Conservation (phyloP, 1,284 basidiomycete genomes). For the Sphagnurus paluster region DNA sequence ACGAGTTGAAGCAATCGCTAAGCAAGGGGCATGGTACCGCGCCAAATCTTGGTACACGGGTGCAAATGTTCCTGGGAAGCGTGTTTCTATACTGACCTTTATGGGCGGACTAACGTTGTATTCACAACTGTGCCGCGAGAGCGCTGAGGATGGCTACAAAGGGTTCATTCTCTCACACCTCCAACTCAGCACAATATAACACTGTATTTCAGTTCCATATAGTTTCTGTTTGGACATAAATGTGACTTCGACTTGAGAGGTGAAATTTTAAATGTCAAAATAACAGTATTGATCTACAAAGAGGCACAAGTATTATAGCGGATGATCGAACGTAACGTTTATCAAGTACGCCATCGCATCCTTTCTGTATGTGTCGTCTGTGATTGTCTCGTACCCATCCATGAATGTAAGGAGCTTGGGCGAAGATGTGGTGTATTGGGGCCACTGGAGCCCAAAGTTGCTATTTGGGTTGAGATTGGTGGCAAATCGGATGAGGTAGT, state of each 20-base stretch:
- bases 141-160: conserved; percentile 22
- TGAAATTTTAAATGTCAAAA: too few relatives aligned
- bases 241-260: too few relatives aligned
- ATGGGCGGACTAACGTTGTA: conserved; percentile 23
- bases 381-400: conserved; percentile 39
- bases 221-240: too few relatives aligned
- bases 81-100: conserved; percentile 23
- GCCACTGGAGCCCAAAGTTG: conserved; percentile 41
- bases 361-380: too few relatives aligned
- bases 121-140: conserved; percentile 15
- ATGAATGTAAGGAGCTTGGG: conserved; percentile 45
- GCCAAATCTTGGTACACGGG: conserved; percentile 27
- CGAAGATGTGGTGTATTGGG: conserved; percentile 40
- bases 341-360: too few relatives aligned
- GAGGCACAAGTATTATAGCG: too few relatives aligned
- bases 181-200: too few relatives aligned
- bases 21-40: conserved; percentile 15
- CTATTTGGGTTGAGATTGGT: conserved; percentile 49
- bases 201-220: too few relatives aligned
- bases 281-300: too few relatives aligned
- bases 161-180: conserved; percentile 24
- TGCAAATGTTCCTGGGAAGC: conserved; percentile 25
- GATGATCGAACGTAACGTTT: too few relatives aligned
- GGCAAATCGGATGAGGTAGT: conserved; percentile 43
- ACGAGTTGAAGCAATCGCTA: conserved; percentile 14